These are phyloP conservation scores for Alternaria longipes DNA, from an alignment of 2,329 filamentous ascomycete genomes.

Conservation along the genomic window DNA sequence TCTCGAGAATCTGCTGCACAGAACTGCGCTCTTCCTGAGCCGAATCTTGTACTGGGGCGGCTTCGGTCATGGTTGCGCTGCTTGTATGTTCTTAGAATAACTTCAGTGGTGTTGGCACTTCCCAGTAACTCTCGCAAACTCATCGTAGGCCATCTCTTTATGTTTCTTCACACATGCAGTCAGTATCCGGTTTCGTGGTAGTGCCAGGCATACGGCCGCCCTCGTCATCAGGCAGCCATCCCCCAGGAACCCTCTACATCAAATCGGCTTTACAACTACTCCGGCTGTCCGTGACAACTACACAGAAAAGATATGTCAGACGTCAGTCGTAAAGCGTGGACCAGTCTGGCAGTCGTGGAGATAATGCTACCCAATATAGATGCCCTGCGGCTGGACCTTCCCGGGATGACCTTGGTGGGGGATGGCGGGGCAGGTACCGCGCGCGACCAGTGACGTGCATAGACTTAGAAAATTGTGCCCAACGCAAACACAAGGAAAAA, in stretches of 20 bases:
- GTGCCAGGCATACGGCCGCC: slow-evolving; percentile 11
- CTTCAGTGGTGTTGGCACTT: neutral
- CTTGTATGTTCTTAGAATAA: neutral
- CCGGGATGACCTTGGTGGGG: slow-evolving; percentile 11
- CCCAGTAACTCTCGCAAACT: neutral
- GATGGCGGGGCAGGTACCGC: slow-evolving; percentile 23
- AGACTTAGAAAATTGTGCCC: slow-evolving; percentile 21
- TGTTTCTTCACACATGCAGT: slow-evolving; percentile 1
- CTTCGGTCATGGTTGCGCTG: slow-evolving; percentile 22
- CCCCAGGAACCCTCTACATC: slow-evolving; percentile 17
- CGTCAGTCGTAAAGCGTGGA: neutral
- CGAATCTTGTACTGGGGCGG: slow-evolving; percentile 2
- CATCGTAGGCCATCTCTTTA: neutral
- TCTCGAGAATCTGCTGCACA: slow-evolving; percentile 25
- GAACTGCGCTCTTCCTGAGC: slow-evolving; percentile 14
- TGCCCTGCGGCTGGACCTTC: slow-evolving; percentile 24
- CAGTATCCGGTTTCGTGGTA: slow-evolving; percentile 1
- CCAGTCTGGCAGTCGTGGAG: neutral
- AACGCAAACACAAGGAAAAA: slow-evolving; percentile 21
- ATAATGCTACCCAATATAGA: slow-evolving; percentile 4
- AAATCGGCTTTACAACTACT: slow-evolving; percentile 1
- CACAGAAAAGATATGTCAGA: neutral
- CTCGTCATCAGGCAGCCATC: slow-evolving; percentile 12
- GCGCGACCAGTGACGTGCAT: slow-evolving; percentile 35
- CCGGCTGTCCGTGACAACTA: neutral